These are phyloP conservation scores for Yarrowia osloensis DNA, from an alignment of 805 yeast genomes.

Conservation along the genomic window DNA sequence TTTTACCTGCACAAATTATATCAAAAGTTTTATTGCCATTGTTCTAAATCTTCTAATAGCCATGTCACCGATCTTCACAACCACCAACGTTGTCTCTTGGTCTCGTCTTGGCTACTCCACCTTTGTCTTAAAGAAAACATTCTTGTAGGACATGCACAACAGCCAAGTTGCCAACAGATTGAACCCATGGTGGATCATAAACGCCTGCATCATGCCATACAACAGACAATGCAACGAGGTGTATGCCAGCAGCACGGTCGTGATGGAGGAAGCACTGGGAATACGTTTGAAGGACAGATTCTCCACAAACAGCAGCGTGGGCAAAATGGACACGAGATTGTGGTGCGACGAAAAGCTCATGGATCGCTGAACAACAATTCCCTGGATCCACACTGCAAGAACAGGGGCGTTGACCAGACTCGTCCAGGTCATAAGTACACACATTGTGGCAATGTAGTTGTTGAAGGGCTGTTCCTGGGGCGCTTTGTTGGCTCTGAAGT, in stretches of 20 bases:
- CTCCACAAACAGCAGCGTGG: conserved; percentile 64
- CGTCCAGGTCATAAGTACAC: conserved; percentile 73
- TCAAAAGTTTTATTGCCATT: too few species aligned
- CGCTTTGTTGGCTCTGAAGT: background rate
- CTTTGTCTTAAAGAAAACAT: background rate
- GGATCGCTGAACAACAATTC: conserved; percentile 72
- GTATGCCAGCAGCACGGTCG: conserved; percentile 51
- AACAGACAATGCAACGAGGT: conserved; percentile 58
- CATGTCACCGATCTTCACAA: too few species aligned
- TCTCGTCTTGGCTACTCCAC: background rate
- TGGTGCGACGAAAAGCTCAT: conserved; percentile 90
- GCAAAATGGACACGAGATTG: conserved; percentile 73
- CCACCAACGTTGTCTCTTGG: too few species aligned
- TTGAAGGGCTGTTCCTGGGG: conserved; percentile 40
- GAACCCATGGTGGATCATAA: conserved; percentile 76
- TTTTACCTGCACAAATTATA: too few species aligned
- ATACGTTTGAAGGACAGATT: conserved; percentile 52
- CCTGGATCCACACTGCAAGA: conserved; percentile 77
- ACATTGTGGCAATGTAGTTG: conserved; percentile 62
- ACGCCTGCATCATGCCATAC: conserved; percentile 78
- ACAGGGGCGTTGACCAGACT: conserved; percentile 78
- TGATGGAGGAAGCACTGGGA: conserved; percentile 39
- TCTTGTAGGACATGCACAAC: conserved; percentile 7
- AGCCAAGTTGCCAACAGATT: conserved; percentile 52
- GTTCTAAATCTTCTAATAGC: too few species aligned